Conservation (phyloP, 495 filamentous ascomycete genomes). For the Neurospora africana region DNA sequence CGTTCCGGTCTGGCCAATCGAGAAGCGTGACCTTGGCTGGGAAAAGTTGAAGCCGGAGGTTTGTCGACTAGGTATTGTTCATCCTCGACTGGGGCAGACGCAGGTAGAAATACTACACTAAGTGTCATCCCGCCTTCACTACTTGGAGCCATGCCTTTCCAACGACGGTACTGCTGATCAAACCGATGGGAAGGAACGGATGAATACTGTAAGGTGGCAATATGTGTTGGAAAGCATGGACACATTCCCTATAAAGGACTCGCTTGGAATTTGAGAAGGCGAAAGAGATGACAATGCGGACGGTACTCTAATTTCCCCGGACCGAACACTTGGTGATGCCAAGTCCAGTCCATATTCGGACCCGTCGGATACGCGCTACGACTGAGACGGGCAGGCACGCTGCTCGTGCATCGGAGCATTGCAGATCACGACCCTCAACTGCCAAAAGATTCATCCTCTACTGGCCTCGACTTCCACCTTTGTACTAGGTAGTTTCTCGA, state of each 20-base stretch:
- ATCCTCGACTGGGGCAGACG: background rate
- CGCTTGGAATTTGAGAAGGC: slow-evolving; percentile 16
- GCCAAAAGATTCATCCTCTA: background rate
- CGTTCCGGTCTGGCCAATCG: slow-evolving; percentile 9
- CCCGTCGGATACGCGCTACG: background rate
- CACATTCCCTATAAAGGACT: slow-evolving; percentile 15
- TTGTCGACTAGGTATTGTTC: slow-evolving; percentile 3
- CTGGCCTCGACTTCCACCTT: background rate
- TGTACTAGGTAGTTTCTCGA: background rate
- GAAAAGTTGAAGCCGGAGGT: slow-evolving; percentile 3
- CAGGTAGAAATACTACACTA: background rate
- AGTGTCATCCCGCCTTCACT: background rate
- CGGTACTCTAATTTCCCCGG: background rate
- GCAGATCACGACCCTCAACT: background rate
- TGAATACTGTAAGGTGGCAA: slow-evolving; percentile 15
- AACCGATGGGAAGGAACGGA: slow-evolving; percentile 24
- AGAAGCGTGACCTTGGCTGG: background rate
- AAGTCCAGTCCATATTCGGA: background rate
- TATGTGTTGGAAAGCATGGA: slow-evolving; percentile 18
- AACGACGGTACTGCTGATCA: slow-evolving; percentile 11
- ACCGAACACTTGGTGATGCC: background rate
- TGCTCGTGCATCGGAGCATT: background rate
- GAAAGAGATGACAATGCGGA: background rate
- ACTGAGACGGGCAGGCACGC: background rate
- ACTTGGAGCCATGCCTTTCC: background rate